These are phyloP conservation scores for Daldinia loculata DNA, from an alignment of 495 filamentous ascomycete species.

Conservation along the genomic window DNA sequence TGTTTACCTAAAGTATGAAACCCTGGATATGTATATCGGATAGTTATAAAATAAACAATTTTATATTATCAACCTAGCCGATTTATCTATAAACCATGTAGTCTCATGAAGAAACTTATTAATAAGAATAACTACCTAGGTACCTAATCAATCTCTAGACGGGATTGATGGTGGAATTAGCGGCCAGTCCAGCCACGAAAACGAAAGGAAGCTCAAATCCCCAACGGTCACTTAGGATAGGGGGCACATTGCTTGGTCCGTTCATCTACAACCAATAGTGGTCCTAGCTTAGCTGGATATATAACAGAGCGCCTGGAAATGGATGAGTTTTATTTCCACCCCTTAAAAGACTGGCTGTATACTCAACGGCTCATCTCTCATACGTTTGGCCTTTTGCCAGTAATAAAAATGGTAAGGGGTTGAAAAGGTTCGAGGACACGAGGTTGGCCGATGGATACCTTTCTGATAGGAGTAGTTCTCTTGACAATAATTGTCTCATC, in stretches of 20 bases:
- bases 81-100: not conserved
- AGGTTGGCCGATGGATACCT: not conserved
- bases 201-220: not conserved
- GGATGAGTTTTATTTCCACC: not conserved
- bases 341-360: not conserved
- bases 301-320: not conserved
- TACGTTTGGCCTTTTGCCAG: not conserved
- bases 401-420: not conserved
- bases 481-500: not conserved
- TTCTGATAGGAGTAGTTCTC: not conserved
- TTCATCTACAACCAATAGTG: not conserved
- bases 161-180: no score
- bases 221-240: not conserved
- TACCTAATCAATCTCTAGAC: no score
- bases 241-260: not conserved
- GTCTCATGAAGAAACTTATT: no score
- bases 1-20: conserved; percentile 6
- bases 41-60: not conserved
- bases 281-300: not conserved
- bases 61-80: not conserved
- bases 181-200: not conserved
- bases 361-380: not conserved
- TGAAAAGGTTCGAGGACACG: not conserved
- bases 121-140: not conserved
- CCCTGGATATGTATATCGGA: conserved; percentile 14